These are phyloP conservation scores for Truncatella angustata DNA, from an alignment of 2,329 filamentous ascomycete species.

Conservation along the genomic window DNA sequence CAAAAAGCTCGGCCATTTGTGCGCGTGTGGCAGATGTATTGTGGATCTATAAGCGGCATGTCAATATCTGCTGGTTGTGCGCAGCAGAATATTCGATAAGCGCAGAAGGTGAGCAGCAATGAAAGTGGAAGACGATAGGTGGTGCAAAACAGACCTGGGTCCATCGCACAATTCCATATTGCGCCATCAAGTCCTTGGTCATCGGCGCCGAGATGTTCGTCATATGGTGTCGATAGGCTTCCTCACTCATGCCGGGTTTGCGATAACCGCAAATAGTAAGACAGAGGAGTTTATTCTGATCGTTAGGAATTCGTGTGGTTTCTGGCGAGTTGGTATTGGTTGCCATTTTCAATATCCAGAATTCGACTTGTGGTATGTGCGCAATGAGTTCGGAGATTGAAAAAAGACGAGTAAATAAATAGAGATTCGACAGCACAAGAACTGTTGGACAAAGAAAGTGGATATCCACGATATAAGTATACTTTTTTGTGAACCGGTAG, in stretches of 20 bases:
- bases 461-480: no score
- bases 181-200: slow-evolving; percentile 45
- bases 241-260: slow-evolving; percentile 45
- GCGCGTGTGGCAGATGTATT: slow-evolving; percentile 32
- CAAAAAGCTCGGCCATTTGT: slow-evolving; percentile 40
- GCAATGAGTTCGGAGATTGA: no score
- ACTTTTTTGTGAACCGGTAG: no score
- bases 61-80: no score
- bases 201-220: slow-evolving; percentile 42
- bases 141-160: slow-evolving; percentile 32
- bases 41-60: no score
- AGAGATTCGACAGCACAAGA: no score
- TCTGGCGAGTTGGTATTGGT: not conserved
- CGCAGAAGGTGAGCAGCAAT: not conserved
- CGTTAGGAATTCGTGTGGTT: no score
- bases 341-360: no score
- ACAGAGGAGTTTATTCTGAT: slow-evolving; percentile 39
- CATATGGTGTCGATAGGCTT: slow-evolving; percentile 47
- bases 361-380: no score
- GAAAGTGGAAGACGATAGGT: not conserved
- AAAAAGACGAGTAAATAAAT: no score
- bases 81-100: no score
- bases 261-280: slow-evolving; percentile 48
- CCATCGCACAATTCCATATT: slow-evolving; percentile 47
- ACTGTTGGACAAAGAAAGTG: no score